Base-by-base conservation (phyloP, 2,329 filamentous ascomycete genomes). In the Apiospora pterosperma region DNA sequence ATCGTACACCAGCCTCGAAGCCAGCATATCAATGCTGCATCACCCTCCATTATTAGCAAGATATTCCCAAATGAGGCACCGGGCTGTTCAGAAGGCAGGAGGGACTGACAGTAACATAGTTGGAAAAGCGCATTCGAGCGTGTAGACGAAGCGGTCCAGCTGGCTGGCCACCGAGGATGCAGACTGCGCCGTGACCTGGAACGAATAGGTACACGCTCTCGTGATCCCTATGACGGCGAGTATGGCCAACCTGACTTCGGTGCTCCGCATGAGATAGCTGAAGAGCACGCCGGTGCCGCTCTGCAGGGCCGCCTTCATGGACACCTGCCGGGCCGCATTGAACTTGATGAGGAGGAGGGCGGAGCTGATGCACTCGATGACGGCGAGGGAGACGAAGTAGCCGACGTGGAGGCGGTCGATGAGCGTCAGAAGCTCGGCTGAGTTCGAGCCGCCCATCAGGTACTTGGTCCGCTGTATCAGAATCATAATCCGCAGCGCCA, bases 401-500 rank as follows among this genome's bases (percentile, higher is more conserved):
- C 73, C 78, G 65, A 80, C 75, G 63, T 81, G 79, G 0, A 81
- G 70, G 52, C 70, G 71, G 66, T 78, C 77, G 64, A 81, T 75
- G 4, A 73, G 68, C 12, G 21, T 62, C 34, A 78, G 78, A 1
- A 73, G 66, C 1, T 62, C 64, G 2, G 68, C 61, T 10, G 68
- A 66, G 1, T 41, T 31, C 12, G 8, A 31, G 36, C 65, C 69
- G 7, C 68, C 65, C 2, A 77, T 19, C 10, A 80, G 75, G 41
- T 72, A 72, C 7, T 67, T 69, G 3, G 74, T 70, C 31, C 79
- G 70, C 1, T 71, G 69, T 4, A 72, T 68, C 14, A 76, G 70
- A 44, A 81, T 80, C 16, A 71, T 67, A 11, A 81, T 70, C 58
- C 86, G 82, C 42, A 88, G 80, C 0, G 81, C 74, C 2, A 76